These are phyloP conservation scores for Schoenoplectus tabernaemontani DNA, from an alignment of 202 grass and related monocot species.

Conservation along the genomic window DNA sequence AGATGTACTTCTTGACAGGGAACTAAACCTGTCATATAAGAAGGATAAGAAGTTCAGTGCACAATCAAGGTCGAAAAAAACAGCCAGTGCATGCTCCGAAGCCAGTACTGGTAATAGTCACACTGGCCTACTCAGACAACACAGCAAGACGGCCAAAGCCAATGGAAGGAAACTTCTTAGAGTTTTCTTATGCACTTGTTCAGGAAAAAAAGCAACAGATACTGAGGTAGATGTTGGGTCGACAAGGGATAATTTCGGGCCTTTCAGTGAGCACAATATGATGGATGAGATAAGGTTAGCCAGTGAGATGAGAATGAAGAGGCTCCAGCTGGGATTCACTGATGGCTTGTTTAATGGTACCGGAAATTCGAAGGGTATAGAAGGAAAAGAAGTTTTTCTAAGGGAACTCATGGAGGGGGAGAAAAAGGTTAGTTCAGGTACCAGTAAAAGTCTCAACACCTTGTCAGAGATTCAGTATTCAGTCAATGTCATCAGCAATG, in stretches of 20 bases:
- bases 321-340: constrained; percentile 27
- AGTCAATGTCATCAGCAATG: background rate
- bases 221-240: constrained; percentile 25
- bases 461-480: constrained; percentile 20
- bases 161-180: constrained; percentile 27
- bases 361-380: constrained; percentile 21
- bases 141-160: background rate
- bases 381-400: constrained; percentile 30
- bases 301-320: constrained; percentile 48
- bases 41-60: background rate
- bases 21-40: background rate
- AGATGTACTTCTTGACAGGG: background rate
- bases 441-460: background rate
- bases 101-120: constrained; percentile 53
- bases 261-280: background rate
- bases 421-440: background rate
- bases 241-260: background rate
- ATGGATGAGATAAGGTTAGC: background rate
- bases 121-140: constrained; percentile 34
- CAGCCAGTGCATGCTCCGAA: constrained; percentile 27
- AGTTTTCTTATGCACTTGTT: constrained; percentile 50
- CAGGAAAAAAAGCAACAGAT: constrained; percentile 43
- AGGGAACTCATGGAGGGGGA: constrained; percentile 10
- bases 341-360: constrained; percentile 17
- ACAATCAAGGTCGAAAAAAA: constrained; percentile 10